phyloP scores from a whole-genome alignment of 2,329 filamentous ascomycete species.

The Paraphoma sp. region DNA sequence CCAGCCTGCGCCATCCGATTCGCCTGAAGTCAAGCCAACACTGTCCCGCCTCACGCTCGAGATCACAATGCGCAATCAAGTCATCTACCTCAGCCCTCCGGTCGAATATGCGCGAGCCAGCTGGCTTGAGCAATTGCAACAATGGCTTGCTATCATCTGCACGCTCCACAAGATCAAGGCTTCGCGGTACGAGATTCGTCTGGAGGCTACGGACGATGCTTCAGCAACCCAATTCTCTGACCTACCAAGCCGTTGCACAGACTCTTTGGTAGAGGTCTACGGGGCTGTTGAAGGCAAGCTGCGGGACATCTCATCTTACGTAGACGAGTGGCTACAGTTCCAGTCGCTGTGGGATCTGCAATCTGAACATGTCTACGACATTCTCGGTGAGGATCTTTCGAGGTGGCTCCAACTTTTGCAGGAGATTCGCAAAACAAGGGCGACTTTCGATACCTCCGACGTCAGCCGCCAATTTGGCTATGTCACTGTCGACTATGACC shows the following conservation, averaged over 20 bases:
- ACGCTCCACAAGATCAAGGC: conserved; percentile 94
- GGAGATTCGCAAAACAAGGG: conserved; percentile 92
- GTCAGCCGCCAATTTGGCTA: conserved; percentile 92
- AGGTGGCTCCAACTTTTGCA: conserved; percentile 96
- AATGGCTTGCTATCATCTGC: conserved; percentile 92
- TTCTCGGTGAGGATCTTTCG: conserved; percentile 87
- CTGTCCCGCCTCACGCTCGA: conserved; percentile 83
- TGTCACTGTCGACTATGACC: conserved; percentile 95
- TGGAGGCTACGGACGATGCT: conserved; percentile 67
- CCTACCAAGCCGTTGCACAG: conserved; percentile 82
- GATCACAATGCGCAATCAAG: conserved; percentile 96
- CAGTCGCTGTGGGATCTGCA: conserved; percentile 98
- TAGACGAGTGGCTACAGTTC: conserved; percentile 98
- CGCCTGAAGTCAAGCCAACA: conserved; percentile 57
- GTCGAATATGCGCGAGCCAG: conserved; percentile 89
- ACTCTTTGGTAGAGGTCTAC: conserved; percentile 81
- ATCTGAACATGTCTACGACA: conserved; percentile 92
- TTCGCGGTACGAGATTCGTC: conserved; percentile 89
- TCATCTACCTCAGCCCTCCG: conserved; percentile 94
- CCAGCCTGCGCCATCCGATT: conserved; percentile 54
- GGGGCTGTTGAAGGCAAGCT: conserved; percentile 83
- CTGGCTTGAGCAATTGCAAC: conserved; percentile 91
- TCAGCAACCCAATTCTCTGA: conserved; percentile 77
- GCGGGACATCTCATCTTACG: conserved; percentile 78
- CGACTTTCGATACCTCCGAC: conserved; percentile 97